phyloP scores from a whole-genome alignment of 148 eudicot species.

The Vaccinium corymbosum region DNA sequence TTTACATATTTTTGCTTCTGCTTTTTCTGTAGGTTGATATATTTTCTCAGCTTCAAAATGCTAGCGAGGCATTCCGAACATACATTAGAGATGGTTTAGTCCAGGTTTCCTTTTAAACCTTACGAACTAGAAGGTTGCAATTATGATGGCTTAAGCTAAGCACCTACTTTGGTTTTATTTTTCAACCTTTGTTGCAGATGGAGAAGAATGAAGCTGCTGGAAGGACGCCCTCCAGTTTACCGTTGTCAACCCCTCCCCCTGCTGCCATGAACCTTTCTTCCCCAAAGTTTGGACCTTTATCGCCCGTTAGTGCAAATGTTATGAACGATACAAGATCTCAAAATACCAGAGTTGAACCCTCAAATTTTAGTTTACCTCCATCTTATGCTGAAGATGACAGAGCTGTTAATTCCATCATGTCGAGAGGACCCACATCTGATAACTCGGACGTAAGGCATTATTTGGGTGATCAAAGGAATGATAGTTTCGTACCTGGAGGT shows the following conservation, averaged over 20 bases:
- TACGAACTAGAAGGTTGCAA: background rate
- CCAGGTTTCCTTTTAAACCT: conserved; percentile 45
- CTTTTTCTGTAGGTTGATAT: conserved; percentile 71
- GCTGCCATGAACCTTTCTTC: conserved; percentile 68
- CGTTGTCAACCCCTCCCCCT: conserved; percentile 93
- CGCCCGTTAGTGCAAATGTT: conserved; percentile 74
- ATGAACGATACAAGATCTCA: conserved; percentile 50
- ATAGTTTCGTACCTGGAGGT: conserved; percentile 72
- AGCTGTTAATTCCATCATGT: conserved; percentile 24
- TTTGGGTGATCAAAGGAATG: conserved; percentile 49
- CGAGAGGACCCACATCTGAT: conserved; percentile 39
- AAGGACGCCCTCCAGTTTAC: conserved; percentile 86
- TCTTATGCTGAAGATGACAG: conserved; percentile 63
- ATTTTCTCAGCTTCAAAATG: conserved; percentile 94
- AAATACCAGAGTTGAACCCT: conserved; percentile 53
- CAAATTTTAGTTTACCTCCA: conserved; percentile 76
- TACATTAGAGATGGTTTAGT: conserved; percentile 96
- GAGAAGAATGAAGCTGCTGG: conserved; percentile 99
- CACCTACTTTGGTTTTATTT: background rate
- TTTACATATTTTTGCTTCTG: background rate
- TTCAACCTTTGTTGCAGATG: conserved; percentile 51
- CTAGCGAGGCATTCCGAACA: conserved; percentile 96
- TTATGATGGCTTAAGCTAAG: background rate
- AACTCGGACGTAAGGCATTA: conserved; percentile 31
- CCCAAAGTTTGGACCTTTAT: conserved; percentile 64